Evolutionary conservation across 352 stramenopile species (phyloP).

Genomic region (Globisporangium rhizosaccharum): DNA sequence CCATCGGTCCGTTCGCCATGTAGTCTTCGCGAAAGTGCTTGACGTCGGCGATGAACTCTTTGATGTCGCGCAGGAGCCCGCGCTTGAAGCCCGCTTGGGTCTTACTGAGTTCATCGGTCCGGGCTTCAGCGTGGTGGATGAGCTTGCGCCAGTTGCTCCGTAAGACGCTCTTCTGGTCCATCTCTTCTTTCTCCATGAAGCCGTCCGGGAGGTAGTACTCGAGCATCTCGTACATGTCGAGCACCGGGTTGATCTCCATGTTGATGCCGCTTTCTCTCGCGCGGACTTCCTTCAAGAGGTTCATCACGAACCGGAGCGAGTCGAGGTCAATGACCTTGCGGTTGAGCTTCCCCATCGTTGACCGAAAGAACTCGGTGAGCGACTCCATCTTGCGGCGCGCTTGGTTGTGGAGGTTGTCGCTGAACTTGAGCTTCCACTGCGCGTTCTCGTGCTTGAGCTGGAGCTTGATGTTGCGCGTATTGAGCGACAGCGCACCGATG

Average conservation of each 20-base stretch:
- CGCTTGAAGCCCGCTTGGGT: constrained; percentile 96
- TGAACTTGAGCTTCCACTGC: constrained; percentile 97
- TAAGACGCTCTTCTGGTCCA: constrained; percentile 98
- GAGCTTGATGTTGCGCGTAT: constrained; percentile 95
- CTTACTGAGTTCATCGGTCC: constrained; percentile 94
- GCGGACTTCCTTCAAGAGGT: constrained; percentile 96
- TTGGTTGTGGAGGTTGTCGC: constrained; percentile 94
- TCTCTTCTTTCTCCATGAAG: constrained; percentile 99
- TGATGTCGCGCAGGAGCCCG: constrained; percentile 93
- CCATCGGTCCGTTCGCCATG: constrained; percentile 94
- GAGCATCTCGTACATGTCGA: constrained; percentile 99
- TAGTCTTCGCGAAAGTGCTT: constrained; percentile 96
- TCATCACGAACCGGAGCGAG: constrained; percentile 97
- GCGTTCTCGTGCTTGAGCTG: constrained; percentile 95
- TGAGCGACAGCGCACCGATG: constrained; percentile 96
- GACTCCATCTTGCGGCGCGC: constrained; percentile 90
- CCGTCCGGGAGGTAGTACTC: constrained; percentile 91
- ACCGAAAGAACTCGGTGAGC: constrained; percentile 96
- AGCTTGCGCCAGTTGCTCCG: constrained; percentile 97
- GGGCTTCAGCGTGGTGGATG: constrained; percentile 91
- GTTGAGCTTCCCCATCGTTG: constrained; percentile 90
- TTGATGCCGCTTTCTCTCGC: constrained; percentile 96
- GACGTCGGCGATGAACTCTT: constrained; percentile 96
- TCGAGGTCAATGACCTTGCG: constrained; percentile 95
- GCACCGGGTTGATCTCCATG: constrained; percentile 97